Evolutionary conservation across 176 grass and related monocot species (phyloP).

Genomic region (Musa itinerans): DNA sequence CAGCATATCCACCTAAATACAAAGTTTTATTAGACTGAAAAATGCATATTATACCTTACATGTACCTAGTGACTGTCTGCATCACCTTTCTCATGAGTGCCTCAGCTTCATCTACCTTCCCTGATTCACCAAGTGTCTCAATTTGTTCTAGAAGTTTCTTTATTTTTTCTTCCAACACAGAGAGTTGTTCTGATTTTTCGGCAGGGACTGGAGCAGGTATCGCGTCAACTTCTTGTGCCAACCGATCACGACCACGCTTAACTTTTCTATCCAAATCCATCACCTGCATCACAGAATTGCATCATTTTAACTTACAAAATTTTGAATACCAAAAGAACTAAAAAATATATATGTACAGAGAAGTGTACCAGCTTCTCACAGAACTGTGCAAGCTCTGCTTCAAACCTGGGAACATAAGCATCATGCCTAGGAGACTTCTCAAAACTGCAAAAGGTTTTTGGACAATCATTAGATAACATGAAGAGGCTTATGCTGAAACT

Average conservation of each 20-base stretch:
- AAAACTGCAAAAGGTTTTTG: conserved; percentile 42
- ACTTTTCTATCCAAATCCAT: conserved; percentile 87
- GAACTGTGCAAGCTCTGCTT: conserved; percentile 77
- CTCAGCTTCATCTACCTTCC: conserved; percentile 92
- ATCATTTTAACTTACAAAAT: neutral
- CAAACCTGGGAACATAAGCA: conserved; percentile 51
- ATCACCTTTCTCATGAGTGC: conserved; percentile 79
- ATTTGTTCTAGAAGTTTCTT: conserved; percentile 84
- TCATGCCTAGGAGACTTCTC: conserved; percentile 79
- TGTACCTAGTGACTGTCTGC: neutral
- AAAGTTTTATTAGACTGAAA: conserved; percentile 11
- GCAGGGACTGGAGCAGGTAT: conserved; percentile 35
- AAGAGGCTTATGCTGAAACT: too few relatives aligned
- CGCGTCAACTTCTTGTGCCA: conserved; percentile 54
- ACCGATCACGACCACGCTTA: conserved; percentile 61
- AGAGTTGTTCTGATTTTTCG: conserved; percentile 62
- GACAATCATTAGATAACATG: too few relatives aligned
- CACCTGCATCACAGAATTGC: conserved; percentile 38
- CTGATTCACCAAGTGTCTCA: conserved; percentile 80
- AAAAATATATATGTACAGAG: neutral
- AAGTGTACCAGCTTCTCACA: conserved; percentile 84
- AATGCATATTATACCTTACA: conserved; percentile 1
- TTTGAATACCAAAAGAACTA: neutral
- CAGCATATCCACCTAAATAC: conserved; percentile 57
- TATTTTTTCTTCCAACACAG: conserved; percentile 65